Evolutionary conservation across 257 asterid species (phyloP), one percentile per base, ranked within the genome.

Genomic region (Lithospermum erythrorhizon): DNA sequence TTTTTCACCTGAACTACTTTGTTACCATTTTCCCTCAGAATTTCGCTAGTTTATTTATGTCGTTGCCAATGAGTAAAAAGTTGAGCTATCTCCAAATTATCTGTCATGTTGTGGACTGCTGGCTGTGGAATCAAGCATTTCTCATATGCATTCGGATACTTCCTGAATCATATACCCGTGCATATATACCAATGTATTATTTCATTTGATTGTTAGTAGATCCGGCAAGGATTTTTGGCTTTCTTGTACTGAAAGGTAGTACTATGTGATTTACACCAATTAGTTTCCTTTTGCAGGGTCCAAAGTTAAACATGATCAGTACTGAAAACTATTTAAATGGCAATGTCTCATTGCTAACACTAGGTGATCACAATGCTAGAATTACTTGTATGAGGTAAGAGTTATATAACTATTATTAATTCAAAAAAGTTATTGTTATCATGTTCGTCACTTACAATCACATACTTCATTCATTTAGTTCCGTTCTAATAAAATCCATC

Each of bases 361-460:
- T 63, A 41, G 76, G 73, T 54, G 77, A 65, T 75, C 96, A 89
- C 76, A 77, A 70, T 15, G 84, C 95, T 61, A 83, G 83, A 79
- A 68, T 89, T 63, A 82, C 90, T 59, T 89, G 82, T 70, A 79
- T 76, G 83, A 83, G 96, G 95, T 89, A 30, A 24, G 64, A 64
- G 49, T 45, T 21, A 61, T 71, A 57, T 63, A 56, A 62, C 47
- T 16, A 27, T 61, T 63, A 20, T n/a, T 8, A 3, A 41, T 41
- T 41, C 45, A 41, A 41, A 41, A 9, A 37, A 37, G 48, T 37
- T 37, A 37, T 15, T 37, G 16, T 10, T 41, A 9, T 11, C 49
- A 11, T 13, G 49, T 41, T 1, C 11, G 49, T 11, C 17, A 9
- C 49, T 41, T 41, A 14, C 49, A 14, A 14, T 41, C 13, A 41